phyloP scores from a whole-genome alignment of 106 monocot genomes.

The Dioscorea dumetorum region DNA sequence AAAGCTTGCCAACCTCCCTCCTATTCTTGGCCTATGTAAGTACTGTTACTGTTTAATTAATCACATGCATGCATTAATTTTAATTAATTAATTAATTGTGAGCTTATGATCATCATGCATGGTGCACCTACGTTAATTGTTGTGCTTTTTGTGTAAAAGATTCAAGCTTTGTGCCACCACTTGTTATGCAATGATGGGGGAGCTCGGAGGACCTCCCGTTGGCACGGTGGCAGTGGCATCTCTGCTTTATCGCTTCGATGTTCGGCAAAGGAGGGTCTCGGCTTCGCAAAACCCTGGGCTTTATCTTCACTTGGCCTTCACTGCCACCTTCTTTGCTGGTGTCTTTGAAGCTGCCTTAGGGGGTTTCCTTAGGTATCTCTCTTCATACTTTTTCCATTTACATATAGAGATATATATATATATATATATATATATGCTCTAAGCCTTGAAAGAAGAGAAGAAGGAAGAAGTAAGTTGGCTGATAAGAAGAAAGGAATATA shows the following conservation, averaged over 20 bases:
- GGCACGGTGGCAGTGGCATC: constrained; percentile 87
- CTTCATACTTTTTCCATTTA: too few species aligned
- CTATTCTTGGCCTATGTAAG: constrained; percentile 87
- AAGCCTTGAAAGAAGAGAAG: too few species aligned
- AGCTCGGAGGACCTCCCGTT: constrained; percentile 82
- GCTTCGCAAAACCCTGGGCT: constrained; percentile 38
- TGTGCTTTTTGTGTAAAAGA: constrained; percentile 19
- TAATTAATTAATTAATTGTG: too few species aligned
- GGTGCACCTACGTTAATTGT: too few species aligned
- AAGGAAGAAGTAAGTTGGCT: too few species aligned
- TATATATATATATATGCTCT: constrained; percentile 57
- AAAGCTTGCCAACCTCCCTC: constrained; percentile 75
- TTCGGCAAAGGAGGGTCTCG: constrained; percentile 42
- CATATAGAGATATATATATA: constrained; percentile 17
- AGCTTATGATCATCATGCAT: too few species aligned
- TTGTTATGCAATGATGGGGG: constrained; percentile 82
- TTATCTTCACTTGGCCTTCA: constrained; percentile 83
- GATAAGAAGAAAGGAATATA: too few species aligned
- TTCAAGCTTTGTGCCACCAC: constrained; percentile 90
- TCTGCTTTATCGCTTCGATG: constrained; percentile 85
- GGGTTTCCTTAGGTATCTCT: constrained; percentile 44
- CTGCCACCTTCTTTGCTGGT: constrained; percentile 83
- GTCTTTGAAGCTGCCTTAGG: constrained; percentile 77
- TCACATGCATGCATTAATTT: not conserved
- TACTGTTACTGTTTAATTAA: not conserved